These are phyloP conservation scores for Flaveria robusta DNA, from an alignment of 129 eudicot genomes.

Conservation along the genomic window DNA sequence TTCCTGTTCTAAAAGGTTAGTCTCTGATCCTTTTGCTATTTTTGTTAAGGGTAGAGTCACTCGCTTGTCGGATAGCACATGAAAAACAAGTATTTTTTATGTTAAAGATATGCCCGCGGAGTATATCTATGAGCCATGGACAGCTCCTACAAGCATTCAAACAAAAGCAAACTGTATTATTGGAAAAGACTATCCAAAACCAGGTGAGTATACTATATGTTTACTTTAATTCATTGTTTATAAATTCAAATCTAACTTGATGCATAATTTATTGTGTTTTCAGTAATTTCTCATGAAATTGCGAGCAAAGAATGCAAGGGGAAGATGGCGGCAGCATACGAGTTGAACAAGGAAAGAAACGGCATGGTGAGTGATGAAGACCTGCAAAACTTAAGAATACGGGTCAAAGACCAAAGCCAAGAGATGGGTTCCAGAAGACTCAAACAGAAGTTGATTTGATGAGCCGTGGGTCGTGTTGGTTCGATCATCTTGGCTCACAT, in stretches of 20 bases:
- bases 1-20: slow-evolving; percentile 79
- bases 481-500: slow-evolving; percentile 9
- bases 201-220: slow-evolving; percentile 43
- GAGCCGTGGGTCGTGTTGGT: slow-evolving; percentile 3
- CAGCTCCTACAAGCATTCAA: slow-evolving; percentile 80
- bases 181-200: slow-evolving; percentile 89
- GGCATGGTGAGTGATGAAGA: slow-evolving; percentile 64
- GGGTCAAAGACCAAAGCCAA: slow-evolving; percentile 50
- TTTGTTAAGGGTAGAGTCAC: background rate
- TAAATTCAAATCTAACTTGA: background rate
- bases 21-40: background rate
- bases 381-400: slow-evolving; percentile 52
- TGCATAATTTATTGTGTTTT: background rate
- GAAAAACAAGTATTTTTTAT: background rate
- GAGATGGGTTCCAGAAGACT: slow-evolving; percentile 51
- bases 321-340: slow-evolving; percentile 71
- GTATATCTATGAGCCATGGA: slow-evolving; percentile 93
- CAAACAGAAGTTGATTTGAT: slow-evolving; percentile 50
- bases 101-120: slow-evolving; percentile 79
- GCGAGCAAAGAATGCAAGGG: slow-evolving; percentile 83
- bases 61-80: background rate
- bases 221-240: background rate
- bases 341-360: slow-evolving; percentile 59
- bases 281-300: slow-evolving; percentile 69
- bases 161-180: slow-evolving; percentile 78